Evolutionary conservation across 2,329 filamentous ascomycete species (phyloP).

Genomic region (Pseudocercospora pini-densiflorae): DNA sequence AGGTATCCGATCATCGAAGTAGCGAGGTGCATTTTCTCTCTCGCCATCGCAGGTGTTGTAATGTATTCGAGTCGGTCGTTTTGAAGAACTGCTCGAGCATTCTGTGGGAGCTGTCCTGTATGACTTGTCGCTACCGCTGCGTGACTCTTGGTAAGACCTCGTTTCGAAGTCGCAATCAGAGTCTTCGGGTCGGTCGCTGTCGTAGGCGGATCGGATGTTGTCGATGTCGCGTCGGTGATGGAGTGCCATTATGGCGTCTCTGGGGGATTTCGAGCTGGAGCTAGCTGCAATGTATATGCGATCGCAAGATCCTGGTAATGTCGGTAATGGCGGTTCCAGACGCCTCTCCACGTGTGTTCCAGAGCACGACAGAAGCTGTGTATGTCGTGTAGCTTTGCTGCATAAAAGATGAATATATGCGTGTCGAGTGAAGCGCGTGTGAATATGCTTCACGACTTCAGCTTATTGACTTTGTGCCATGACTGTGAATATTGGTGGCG

Average conservation of each 20-base stretch:
- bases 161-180: slow-evolving; percentile 30
- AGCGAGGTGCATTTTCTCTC: slow-evolving; percentile 27
- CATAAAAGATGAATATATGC: slow-evolving; percentile 14
- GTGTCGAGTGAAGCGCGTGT: slow-evolving; percentile 8
- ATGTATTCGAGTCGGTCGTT: slow-evolving; percentile 33
- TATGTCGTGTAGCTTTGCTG: neutral
- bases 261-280: slow-evolving; percentile 8
- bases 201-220: slow-evolving; percentile 38
- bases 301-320: slow-evolving; percentile 17
- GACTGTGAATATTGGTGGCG: slow-evolving; percentile 3
- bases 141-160: slow-evolving; percentile 25
- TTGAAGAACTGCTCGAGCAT: slow-evolving; percentile 29
- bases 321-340: slow-evolving; percentile 10
- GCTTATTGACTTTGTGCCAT: slow-evolving; percentile 18
- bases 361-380: slow-evolving; percentile 20
- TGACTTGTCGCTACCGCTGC: slow-evolving; percentile 31
- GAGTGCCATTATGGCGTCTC: slow-evolving; percentile 29
- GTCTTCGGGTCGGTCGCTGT: slow-evolving; percentile 31
- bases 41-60: slow-evolving; percentile 34
- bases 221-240: slow-evolving; percentile 37
- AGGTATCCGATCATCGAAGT: slow-evolving; percentile 30
- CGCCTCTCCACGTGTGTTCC: slow-evolving; percentile 22
- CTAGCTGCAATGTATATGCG: slow-evolving; percentile 16
- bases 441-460: neutral
- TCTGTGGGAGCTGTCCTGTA: slow-evolving; percentile 35